A percentile compares a stretch with the other conserved stretches of the same genome.
Conservation (phyloP, 768 basidiomycete species). For the Daedalea quercina region DNA sequence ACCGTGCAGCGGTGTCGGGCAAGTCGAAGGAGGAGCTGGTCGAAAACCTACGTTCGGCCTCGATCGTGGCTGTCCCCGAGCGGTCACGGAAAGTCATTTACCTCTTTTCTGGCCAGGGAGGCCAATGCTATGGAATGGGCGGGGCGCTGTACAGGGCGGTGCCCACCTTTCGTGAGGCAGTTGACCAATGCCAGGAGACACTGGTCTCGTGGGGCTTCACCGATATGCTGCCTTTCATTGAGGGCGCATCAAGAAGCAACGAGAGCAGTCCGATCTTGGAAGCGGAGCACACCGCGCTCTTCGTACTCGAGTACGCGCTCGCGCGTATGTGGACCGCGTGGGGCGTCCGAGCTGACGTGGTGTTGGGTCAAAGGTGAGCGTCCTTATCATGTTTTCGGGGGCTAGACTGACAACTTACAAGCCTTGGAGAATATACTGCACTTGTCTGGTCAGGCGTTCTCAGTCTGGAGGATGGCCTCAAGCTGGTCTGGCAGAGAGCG, state of each 20-base stretch:
- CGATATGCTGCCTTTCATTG: constrained; percentile 37
- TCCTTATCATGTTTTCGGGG: constrained; percentile 1
- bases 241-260: constrained; percentile 10
- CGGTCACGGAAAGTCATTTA: constrained; percentile 39
- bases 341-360: constrained; percentile 55
- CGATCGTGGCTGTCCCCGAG: constrained; percentile 23
- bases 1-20: constrained; percentile 46
- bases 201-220: constrained; percentile 44
- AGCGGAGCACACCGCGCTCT: constrained; percentile 45
- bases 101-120: constrained; percentile 71
- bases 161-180: constrained; percentile 38
- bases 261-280: constrained; percentile 31
- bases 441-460: constrained; percentile 58
- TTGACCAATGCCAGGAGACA: constrained; percentile 53
- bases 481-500: constrained; percentile 50
- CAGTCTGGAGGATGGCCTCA: constrained; percentile 49
- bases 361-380: constrained; percentile 67
- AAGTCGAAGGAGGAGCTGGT: constrained; percentile 38
- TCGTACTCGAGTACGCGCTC: constrained; percentile 61
- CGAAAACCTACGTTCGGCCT: constrained; percentile 33
- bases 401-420: constrained; percentile 20
- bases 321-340: constrained; percentile 60
- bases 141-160: constrained; percentile 43
- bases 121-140: constrained; percentile 65
- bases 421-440: constrained; percentile 72